Percentiles rank a stretch among this genome's conserved stretches.
These are phyloP conservation scores for Cordyceps pruinosa DNA, from an alignment of 2,329 filamentous ascomycete genomes.

Conservation along the genomic window DNA sequence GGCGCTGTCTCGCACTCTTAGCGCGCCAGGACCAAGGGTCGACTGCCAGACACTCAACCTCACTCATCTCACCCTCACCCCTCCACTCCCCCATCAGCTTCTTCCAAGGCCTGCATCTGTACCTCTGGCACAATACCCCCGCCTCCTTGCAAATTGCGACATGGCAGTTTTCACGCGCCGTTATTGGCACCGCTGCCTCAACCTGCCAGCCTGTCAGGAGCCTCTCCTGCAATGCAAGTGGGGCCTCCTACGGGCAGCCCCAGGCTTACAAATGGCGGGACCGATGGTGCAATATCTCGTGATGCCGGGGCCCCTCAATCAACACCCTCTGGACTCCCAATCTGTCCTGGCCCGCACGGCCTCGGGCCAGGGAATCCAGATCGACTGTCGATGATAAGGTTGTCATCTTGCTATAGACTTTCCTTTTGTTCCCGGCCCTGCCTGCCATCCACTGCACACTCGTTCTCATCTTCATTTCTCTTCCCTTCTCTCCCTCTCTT, in stretches of 20 bases:
- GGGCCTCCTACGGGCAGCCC: slow-evolving; percentile 11
- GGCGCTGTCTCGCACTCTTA: neutral
- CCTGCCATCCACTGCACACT: neutral
- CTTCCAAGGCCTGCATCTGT: slow-evolving; percentile 5
- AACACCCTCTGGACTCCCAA: neutral
- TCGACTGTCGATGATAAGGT: slow-evolving; percentile 8
- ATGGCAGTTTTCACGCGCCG: neutral
- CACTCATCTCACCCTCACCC: neutral
- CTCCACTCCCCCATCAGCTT: slow-evolving; percentile 4
- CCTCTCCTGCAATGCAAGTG: slow-evolving; percentile 4
- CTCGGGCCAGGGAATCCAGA: neutral
- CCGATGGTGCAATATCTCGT: slow-evolving; percentile 58
- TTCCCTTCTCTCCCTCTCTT: neutral
- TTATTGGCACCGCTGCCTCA: neutral
- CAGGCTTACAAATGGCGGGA: slow-evolving; percentile 37
- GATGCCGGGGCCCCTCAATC: slow-evolving; percentile 31
- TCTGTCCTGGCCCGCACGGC: slow-evolving; percentile 3
- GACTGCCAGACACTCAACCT: neutral
- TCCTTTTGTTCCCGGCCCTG: neutral
- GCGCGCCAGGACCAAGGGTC: neutral
- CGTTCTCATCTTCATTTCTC: neutral
- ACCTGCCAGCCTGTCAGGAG: slow-evolving; percentile 1
- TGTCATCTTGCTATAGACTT: neutral
- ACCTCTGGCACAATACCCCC: slow-evolving; percentile 12
- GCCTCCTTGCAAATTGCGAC: slow-evolving; percentile 11